Conservation (phyloP, 495 filamentous ascomycete species). For the Mycothermus thermophilus region DNA sequence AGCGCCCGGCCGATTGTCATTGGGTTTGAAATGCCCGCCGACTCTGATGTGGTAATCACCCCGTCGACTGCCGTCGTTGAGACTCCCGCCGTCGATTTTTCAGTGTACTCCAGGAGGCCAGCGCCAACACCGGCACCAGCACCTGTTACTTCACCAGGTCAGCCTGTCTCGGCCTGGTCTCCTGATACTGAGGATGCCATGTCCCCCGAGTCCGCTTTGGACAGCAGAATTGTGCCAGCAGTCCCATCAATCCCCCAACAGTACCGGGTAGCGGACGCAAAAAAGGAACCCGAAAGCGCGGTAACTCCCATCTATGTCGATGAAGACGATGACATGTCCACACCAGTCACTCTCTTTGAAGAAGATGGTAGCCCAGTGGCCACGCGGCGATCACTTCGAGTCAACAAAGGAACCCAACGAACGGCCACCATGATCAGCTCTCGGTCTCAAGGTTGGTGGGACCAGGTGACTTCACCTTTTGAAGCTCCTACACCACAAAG, state of each 20-base stretch:
- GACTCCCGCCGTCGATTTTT: conserved; percentile 21
- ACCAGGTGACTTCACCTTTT: conserved; percentile 67
- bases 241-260: conserved; percentile 36
- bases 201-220: conserved; percentile 3
- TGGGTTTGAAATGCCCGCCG: conserved; percentile 55
- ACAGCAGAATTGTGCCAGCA: conserved; percentile 38
- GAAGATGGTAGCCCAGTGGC: conserved; percentile 30
- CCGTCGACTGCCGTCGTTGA: conserved; percentile 36
- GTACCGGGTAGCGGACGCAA: conserved; percentile 3
- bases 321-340: conserved; percentile 22
- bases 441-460: conserved; percentile 78
- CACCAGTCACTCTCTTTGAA: conserved; percentile 34
- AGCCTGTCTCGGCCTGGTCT: conserved; percentile 50
- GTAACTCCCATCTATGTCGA: conserved; percentile 14
- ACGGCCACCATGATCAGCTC: conserved; percentile 33
- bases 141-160: conserved; percentile 21
- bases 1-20: conserved; percentile 66
- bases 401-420: conserved; percentile 14
- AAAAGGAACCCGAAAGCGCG: conserved; percentile 6
- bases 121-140: conserved; percentile 47
- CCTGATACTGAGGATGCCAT: conserved; percentile 25
- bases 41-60: conserved; percentile 39
- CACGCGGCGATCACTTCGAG: conserved; percentile 15
- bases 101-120: conserved; percentile 18
- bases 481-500: conserved; percentile 16